phyloP scores from a whole-genome alignment of 768 basidiomycete species.

The Calocera viscosa region DNA sequence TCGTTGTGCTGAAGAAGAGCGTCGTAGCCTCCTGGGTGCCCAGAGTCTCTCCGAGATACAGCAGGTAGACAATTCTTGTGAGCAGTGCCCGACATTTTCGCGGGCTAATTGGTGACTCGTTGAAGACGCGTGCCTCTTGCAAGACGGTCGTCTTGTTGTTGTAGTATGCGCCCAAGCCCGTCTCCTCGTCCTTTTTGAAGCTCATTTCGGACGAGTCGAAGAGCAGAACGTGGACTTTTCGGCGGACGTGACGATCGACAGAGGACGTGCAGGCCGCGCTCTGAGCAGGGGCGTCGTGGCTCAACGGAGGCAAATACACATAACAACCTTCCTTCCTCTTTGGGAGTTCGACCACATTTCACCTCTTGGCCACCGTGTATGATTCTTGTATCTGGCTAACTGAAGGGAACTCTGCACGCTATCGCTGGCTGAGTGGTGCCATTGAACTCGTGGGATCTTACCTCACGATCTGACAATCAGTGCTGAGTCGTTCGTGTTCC shows the following conservation, averaged over 20 bases:
- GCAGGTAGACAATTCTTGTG: constrained; percentile 89
- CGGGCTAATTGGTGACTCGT: constrained; percentile 97
- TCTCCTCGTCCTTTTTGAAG: constrained; percentile 96
- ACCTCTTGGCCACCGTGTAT: too few relatives aligned
- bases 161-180: constrained; percentile 74
- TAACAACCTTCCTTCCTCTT: neutral
- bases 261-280: neutral
- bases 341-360: neutral
- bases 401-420: neutral
- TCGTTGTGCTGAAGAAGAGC: constrained; percentile 96
- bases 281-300: constrained; percentile 3
- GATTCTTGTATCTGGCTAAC: too few relatives aligned
- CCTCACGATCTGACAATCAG: neutral
- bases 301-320: neutral
- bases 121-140: constrained; percentile 97
- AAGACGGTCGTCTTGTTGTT: constrained; percentile 98
- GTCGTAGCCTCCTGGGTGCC: constrained; percentile 92
- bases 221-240: neutral
- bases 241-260: neutral
- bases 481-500: neutral
- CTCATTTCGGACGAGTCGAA: constrained; percentile 35
- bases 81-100: constrained; percentile 92
- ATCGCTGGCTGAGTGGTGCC: neutral
- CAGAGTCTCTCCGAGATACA: constrained; percentile 93
- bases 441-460: neutral